Evolutionary conservation across 2,329 filamentous ascomycete species (phyloP).

Genomic region (Blastomyces gilchristii): DNA sequence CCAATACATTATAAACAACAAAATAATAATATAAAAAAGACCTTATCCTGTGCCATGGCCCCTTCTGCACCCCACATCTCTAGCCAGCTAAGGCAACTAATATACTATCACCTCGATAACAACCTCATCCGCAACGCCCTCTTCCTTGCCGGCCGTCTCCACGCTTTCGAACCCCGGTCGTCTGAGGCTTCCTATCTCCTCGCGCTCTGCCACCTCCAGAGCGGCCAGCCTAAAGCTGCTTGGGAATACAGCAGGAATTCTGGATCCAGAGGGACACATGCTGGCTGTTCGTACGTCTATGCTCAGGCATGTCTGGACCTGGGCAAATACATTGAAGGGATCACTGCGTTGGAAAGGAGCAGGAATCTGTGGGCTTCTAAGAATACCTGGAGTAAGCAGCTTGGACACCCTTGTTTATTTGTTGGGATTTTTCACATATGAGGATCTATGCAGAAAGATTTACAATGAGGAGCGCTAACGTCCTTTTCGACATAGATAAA

Average conservation of each 20-base stretch:
- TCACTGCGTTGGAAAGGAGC: slow-evolving; percentile 72
- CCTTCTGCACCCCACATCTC: slow-evolving; percentile 46
- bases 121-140: slow-evolving; percentile 80
- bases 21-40: neutral
- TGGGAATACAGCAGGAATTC: slow-evolving; percentile 69
- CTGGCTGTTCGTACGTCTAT: slow-evolving; percentile 85
- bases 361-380: slow-evolving; percentile 64
- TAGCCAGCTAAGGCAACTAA: slow-evolving; percentile 53
- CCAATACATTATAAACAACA: neutral
- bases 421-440: neutral
- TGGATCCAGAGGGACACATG: slow-evolving; percentile 60
- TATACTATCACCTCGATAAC: slow-evolving; percentile 76
- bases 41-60: slow-evolving; percentile 39
- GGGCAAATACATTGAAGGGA: slow-evolving; percentile 69
- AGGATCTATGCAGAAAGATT: neutral
- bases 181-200: slow-evolving; percentile 74
- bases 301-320: slow-evolving; percentile 77
- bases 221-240: slow-evolving; percentile 73
- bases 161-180: slow-evolving; percentile 71
- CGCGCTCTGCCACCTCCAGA: slow-evolving; percentile 71
- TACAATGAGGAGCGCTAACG: neutral
- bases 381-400: slow-evolving; percentile 61
- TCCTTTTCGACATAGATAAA: slow-evolving; percentile 38
- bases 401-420: neutral
- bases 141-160: slow-evolving; percentile 81